Evolutionary conservation across 164 flowering plant species (phyloP), one percentile per base, ranked within the genome.

Genomic region (Aristolochia contorta): DNA sequence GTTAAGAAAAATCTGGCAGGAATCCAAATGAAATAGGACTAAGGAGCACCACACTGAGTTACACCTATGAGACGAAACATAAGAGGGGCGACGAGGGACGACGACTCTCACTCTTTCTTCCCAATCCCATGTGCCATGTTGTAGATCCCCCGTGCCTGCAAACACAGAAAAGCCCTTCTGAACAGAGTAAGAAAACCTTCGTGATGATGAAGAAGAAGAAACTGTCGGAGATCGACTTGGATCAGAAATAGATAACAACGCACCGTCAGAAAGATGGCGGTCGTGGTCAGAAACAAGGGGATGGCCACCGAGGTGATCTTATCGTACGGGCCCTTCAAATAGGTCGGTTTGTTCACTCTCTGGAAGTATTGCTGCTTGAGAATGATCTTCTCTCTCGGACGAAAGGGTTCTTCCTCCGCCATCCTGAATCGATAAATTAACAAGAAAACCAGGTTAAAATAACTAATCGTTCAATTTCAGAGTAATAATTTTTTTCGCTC

Each of bases 41-140:
- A n/a, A n/a, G n/a, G n/a, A n/a, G n/a, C n/a, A n/a, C n/a, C n/a
- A n/a, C n/a, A n/a, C n/a, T n/a, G n/a, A n/a, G n/a, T n/a, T n/a
- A n/a, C n/a, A n/a, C n/a, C n/a, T n/a, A n/a, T n/a, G n/a, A n/a
- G n/a, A n/a, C n/a, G n/a, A n/a, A n/a, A n/a, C n/a, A n/a, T n/a
- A n/a, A n/a, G n/a, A n/a, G n/a, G n/a, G n/a, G n/a, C n/a, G n/a
- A n/a, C n/a, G n/a, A n/a, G n/a, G n/a, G n/a, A n/a, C n/a, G n/a
- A n/a, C n/a, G n/a, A 45, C 47, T 15, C 12, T 83, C 80, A 83
- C 74, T 83, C 89, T 60, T 82, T 83, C 84, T 84, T 84, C 21
- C 93, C 89, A 48, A 82, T 81, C 54, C 93, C 93, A 67, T 82
- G 82, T 24, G 93, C 73, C 93, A 86, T 82, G 57, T 82, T 84